Evolutionary conservation across 345 rosid species (phyloP).

Genomic region (Corchorus olitorius): DNA sequence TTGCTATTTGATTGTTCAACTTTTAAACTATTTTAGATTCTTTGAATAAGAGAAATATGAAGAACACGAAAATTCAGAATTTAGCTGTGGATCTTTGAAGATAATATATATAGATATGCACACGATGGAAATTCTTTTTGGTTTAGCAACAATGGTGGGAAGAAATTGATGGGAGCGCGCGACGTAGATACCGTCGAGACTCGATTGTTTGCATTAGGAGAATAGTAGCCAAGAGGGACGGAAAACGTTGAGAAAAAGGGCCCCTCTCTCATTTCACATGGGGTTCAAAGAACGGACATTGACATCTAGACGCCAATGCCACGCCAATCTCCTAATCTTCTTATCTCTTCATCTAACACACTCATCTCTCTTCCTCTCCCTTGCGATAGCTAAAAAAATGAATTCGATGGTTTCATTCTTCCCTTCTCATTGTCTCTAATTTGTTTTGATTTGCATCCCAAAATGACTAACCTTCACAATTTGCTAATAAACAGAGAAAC

Average conservation of each 20-base stretch:
- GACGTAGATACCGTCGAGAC: not conserved
- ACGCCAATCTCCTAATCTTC: conserved; percentile 49
- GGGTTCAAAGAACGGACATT: conserved; percentile 21
- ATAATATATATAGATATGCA: not conserved
- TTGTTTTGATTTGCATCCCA: not conserved
- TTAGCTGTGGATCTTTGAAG: not conserved
- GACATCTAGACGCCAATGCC: conserved; percentile 39
- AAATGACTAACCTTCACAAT: not conserved
- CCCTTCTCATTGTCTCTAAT: not conserved
- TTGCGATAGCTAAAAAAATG: not conserved
- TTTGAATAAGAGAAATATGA: too few relatives aligned
- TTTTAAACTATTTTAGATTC: too few relatives aligned
- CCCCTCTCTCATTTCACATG: conserved; percentile 8
- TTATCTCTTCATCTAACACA: conserved; percentile 7
- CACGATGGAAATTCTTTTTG: not conserved
- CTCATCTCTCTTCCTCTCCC: conserved; percentile 7
- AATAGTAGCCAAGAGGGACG: not conserved
- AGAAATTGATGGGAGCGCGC: not conserved
- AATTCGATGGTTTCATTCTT: not conserved
- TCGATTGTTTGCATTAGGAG: conserved; percentile 8
- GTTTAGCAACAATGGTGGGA: not conserved
- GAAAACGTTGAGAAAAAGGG: conserved; percentile 20
- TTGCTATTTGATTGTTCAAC: not conserved
- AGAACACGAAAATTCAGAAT: not conserved
- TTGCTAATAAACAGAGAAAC: not conserved